Percentiles rank a stretch among this genome's conserved stretches.
phyloP scores from a whole-genome alignment of 2,329 filamentous ascomycete species.

The Magnaporthiopsis poae region DNA sequence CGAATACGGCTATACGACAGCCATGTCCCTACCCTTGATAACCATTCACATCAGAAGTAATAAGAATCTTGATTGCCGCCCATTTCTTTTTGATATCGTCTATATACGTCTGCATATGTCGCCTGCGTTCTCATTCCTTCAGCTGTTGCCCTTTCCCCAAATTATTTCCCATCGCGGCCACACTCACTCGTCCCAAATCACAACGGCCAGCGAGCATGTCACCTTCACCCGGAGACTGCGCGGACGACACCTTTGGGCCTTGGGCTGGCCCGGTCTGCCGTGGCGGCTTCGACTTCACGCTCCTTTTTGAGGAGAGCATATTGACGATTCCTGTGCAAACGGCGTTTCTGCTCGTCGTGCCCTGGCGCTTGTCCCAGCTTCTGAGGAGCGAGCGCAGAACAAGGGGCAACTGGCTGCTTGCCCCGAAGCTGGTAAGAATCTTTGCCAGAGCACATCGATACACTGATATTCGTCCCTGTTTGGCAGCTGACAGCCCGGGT shows the following conservation, averaged over 20 bases:
- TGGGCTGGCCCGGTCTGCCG: constrained; percentile 8
- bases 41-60: too few relatives aligned
- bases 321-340: constrained; percentile 9
- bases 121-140: too few relatives aligned
- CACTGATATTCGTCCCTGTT: neutral
- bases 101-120: too few relatives aligned
- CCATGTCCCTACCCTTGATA: too few relatives aligned
- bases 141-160: too few relatives aligned
- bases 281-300: constrained; percentile 14
- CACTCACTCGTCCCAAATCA: too few relatives aligned
- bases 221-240: neutral
- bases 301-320: constrained; percentile 14
- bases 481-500: neutral
- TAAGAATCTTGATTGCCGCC: too few relatives aligned
- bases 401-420: constrained; percentile 9
- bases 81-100: too few relatives aligned
- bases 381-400: constrained; percentile 1
- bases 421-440: constrained; percentile 9
- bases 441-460: neutral
- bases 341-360: constrained; percentile 8
- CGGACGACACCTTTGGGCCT: constrained; percentile 13
- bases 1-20: too few relatives aligned
- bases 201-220: too few relatives aligned
- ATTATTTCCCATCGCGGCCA: too few relatives aligned
- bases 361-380: constrained; percentile 4